phyloP scores from a whole-genome alignment of 306 rosid genomes.

The Lathyrus aphaca region DNA sequence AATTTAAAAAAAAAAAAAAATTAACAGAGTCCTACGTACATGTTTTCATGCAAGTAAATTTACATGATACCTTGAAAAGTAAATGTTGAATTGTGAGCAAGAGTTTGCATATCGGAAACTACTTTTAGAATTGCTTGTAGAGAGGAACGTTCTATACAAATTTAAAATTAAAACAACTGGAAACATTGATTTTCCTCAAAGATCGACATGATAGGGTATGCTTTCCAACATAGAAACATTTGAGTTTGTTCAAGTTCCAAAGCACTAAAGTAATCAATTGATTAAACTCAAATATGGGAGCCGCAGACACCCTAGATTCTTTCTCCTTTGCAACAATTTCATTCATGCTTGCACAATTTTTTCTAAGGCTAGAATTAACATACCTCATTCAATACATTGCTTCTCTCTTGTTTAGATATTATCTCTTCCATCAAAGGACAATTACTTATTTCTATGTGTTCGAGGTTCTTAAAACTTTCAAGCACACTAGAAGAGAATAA shows the following conservation, averaged over 20 bases:
- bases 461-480: neutral
- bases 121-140: neutral
- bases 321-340: neutral
- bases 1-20: no score
- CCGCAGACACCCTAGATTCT: neutral
- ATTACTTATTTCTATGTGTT: neutral
- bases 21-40: no score
- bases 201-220: no score
- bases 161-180: neutral
- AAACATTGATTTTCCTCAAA: neutral
- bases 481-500: neutral
- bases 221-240: slow-evolving; percentile 3
- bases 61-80: neutral
- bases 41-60: neutral
- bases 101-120: neutral
- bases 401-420: neutral
- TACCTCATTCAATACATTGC: neutral
- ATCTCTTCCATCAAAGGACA: neutral
- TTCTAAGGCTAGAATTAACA: neutral
- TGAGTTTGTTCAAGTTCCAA: neutral
- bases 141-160: neutral
- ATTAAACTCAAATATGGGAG: neutral
- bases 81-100: neutral
- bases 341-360: neutral
- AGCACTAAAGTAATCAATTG: neutral